Evolutionary conservation across 129 eudicot genomes (phyloP), one percentile per base, ranked within the genome.

Genomic region (Flaveria robusta): DNA sequence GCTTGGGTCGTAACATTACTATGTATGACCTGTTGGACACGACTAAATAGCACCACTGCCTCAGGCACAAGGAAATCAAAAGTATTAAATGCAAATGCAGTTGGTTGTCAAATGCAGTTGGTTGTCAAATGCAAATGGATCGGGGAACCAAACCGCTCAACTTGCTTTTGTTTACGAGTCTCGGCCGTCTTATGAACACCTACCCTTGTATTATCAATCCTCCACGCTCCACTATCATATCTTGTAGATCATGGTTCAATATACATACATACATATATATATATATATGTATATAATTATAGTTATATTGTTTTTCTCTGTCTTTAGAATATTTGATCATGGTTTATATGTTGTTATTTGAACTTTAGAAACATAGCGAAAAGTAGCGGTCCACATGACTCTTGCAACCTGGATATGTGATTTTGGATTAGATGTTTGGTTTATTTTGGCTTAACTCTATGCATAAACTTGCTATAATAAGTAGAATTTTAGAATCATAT

Each of bases 401-500:
- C 46, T 42, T 42, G 12, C 10, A 42, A 11, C n/a, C 15, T 11
- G 52, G 52, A 47, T 47, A 14, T 47, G 52, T 47, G 16, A 47
- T 47, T 14, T 47, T 47, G 52, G 18, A 47, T 43, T 43, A 43
- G 47, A 43, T 13, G 2, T 43, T 9, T 9, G 14, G 47, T 43
- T 43, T 43, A 11, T 43, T 43, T 43, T 43, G 47, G 47, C 47
- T 47, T 47, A 47, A 13, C 14, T 47, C 4, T 47, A 1, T 47
- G 52, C 52, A 47, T 47, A 47, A 47, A 47, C 52, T 47, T 47
- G 18, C 52, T 26, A 14, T 23, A n/a, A 5, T 14, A 50, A 71
- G 75, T 71, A 70, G 24, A 29, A 51, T 7, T 47, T 50, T 43
- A 60, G 58, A n/a, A 60, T 60, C 29, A 74, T 11, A 45, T 26